Base-by-base conservation (phyloP, 202 grass and related monocot species). In the Elaeis oleifera region DNA sequence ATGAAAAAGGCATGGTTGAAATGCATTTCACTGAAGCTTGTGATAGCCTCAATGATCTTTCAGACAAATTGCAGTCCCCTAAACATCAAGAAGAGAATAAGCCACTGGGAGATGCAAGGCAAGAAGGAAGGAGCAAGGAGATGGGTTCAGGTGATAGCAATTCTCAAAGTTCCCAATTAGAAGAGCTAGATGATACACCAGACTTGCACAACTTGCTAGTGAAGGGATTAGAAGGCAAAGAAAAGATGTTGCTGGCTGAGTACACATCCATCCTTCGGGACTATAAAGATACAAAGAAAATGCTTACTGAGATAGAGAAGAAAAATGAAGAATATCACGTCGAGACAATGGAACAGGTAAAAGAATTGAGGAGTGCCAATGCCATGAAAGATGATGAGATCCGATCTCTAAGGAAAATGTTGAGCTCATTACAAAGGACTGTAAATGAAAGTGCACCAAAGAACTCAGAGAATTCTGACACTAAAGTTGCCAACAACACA, bases 311-410 rank as follows among this genome's bases (percentile, higher is more conserved):
- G 63, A 77, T 89, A 5, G 88, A 92, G 77, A 84, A 76, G 51
- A 77, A 72, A 71, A 86, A 84, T 18, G 53, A 82, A 53, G 67
- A 89, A 39, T 77, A 86, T 49, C 79, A 89, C 67, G 23, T 55
- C 17, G 84, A 84, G 54, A 84, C 87, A 21, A 91, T 91, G 71
- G 65, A 71, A 49, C 79, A 92, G 69, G 79, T 97, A 15, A 87
- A 81, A 16, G 88, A 86, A 71, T 26, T 97, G 60, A 89, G 81
- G 68, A 79, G 63, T 56, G 71, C 79, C 56, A 92, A 89, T 74
- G 69, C 74, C 51, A 81, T 63, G 31, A 97, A 97, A 75, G 92
- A 97, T 54, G 75, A 92, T 54, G 84, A 97, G 71, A 92, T 97
- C 49, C 63, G 64, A 66, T 76, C 80, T 56, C 87, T 97, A 67